phyloP scores from a whole-genome alignment of 495 filamentous ascomycete species.

The Poronia punctata region DNA sequence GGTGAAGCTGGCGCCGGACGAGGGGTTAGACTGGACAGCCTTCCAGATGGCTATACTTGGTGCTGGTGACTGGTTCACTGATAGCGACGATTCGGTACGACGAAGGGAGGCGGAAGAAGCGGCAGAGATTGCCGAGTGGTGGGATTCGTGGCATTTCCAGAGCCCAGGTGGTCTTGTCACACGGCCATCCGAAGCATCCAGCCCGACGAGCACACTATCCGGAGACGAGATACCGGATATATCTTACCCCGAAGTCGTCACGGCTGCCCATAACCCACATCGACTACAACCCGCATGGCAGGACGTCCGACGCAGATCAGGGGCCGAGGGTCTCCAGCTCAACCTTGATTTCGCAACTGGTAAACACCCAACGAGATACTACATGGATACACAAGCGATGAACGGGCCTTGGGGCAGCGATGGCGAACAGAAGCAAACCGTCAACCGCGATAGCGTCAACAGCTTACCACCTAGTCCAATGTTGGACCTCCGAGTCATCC shows the following conservation, averaged over 20 bases:
- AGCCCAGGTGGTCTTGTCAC: constrained; percentile 27
- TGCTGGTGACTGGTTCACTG: constrained; percentile 37
- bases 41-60: constrained; percentile 51
- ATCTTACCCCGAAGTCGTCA: constrained; percentile 16
- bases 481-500: constrained; percentile 37
- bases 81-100: constrained; percentile 34
- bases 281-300: constrained; percentile 21
- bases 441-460: constrained; percentile 25
- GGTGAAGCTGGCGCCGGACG: constrained; percentile 32
- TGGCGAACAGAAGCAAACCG: constrained; percentile 8
- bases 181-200: constrained; percentile 16
- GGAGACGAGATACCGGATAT: constrained; percentile 21
- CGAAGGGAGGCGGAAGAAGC: constrained; percentile 31
- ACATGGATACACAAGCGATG: neutral
- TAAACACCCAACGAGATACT: constrained; percentile 8
- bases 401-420: constrained; percentile 7
- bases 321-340: constrained; percentile 10
- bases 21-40: constrained; percentile 48
- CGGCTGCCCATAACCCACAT: constrained; percentile 12
- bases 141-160: constrained; percentile 32
- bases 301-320: constrained; percentile 3
- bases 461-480: constrained; percentile 47
- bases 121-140: constrained; percentile 40
- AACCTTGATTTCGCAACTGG: constrained; percentile 13
- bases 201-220: constrained; percentile 23